Evolutionary conservation across 352 stramenopile species (phyloP).

Genomic region (Globisporangium paroecandrum): DNA sequence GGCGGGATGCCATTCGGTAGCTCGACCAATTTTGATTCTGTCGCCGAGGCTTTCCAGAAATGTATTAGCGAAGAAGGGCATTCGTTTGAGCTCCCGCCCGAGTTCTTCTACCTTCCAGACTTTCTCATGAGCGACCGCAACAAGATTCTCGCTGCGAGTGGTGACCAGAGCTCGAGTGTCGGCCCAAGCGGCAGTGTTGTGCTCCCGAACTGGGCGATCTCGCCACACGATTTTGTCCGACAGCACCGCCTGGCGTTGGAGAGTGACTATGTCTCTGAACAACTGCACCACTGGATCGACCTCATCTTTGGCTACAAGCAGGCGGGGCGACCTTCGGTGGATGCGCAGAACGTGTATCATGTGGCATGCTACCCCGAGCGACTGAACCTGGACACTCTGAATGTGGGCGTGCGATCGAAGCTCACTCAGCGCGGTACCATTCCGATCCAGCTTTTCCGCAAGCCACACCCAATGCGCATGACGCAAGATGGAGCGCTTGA

Average conservation of each 20-base stretch:
- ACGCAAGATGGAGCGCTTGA: constrained; percentile 76
- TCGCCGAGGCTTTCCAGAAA: constrained; percentile 52
- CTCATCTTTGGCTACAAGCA: constrained; percentile 99
- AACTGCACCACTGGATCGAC: constrained; percentile 99
- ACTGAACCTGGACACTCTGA: constrained; percentile 63
- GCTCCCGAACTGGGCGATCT: constrained; percentile 96
- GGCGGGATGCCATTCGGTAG: background rate
- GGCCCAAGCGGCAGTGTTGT: constrained; percentile 81
- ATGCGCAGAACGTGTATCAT: constrained; percentile 93
- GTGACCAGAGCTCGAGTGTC: constrained; percentile 31
- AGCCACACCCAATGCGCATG: constrained; percentile 64
- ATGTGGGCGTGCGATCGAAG: constrained; percentile 51
- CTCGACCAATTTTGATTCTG: constrained; percentile 53
- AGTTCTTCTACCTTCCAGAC: constrained; percentile 81
- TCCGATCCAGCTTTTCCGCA: constrained; percentile 76
- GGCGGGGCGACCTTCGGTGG: constrained; percentile 76
- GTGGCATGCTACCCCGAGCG: constrained; percentile 76
- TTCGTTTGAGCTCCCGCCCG: constrained; percentile 70
- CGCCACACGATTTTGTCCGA: constrained; percentile 94
- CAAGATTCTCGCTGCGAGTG: constrained; percentile 51
- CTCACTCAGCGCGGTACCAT: constrained; percentile 74
- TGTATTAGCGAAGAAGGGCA: constrained; percentile 53
- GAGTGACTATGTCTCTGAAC: constrained; percentile 96
- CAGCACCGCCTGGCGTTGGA: constrained; percentile 96
- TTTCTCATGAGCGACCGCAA: constrained; percentile 66